These are phyloP conservation scores for Pseudogymnoascus sp. DNA, from an alignment of 2,329 filamentous ascomycete genomes.

Conservation along the genomic window DNA sequence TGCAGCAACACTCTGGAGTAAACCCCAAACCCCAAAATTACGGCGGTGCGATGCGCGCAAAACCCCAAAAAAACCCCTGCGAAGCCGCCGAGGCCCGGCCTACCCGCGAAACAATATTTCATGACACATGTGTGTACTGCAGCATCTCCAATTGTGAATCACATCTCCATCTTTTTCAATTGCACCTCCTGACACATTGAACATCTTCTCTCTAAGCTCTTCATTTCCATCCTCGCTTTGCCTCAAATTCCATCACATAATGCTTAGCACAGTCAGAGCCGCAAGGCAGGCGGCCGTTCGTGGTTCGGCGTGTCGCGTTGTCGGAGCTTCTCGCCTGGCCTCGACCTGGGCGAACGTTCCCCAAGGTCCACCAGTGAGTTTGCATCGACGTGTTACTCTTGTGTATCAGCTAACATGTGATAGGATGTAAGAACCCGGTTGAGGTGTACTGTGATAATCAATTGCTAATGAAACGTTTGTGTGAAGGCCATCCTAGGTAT, in stretches of 20 bases:
- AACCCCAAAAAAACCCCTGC: background rate
- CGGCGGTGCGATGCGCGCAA: background rate
- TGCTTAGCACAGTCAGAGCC: slow-evolving; percentile 49
- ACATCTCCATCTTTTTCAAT: background rate
- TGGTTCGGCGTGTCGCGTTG: slow-evolving; percentile 20
- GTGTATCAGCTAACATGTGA: slow-evolving; percentile 14
- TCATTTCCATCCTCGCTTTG: background rate
- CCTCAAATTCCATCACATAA: slow-evolving; percentile 21
- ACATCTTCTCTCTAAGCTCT: slow-evolving; percentile 1
- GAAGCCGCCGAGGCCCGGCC: background rate
- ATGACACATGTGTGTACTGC: background rate
- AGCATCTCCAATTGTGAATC: background rate
- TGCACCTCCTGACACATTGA: background rate
- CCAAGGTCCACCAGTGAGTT: slow-evolving; percentile 84
- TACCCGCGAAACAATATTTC: background rate
- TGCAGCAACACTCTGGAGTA: background rate
- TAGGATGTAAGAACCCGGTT: slow-evolving; percentile 29
- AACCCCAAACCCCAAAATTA: background rate
- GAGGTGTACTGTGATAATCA: slow-evolving; percentile 1
- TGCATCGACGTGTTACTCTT: slow-evolving; percentile 11
- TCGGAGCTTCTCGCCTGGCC: slow-evolving; percentile 23
- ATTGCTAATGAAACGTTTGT: slow-evolving; percentile 23
- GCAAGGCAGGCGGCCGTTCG: slow-evolving; percentile 37
- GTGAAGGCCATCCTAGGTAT: slow-evolving; percentile 67
- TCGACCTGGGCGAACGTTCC: slow-evolving; percentile 88